Evolutionary conservation across 2,329 filamentous ascomycete species (phyloP), one percentile per base, ranked within the genome.

Genomic region (Ophiognomonia clavigignenti-juglandacearum): DNA sequence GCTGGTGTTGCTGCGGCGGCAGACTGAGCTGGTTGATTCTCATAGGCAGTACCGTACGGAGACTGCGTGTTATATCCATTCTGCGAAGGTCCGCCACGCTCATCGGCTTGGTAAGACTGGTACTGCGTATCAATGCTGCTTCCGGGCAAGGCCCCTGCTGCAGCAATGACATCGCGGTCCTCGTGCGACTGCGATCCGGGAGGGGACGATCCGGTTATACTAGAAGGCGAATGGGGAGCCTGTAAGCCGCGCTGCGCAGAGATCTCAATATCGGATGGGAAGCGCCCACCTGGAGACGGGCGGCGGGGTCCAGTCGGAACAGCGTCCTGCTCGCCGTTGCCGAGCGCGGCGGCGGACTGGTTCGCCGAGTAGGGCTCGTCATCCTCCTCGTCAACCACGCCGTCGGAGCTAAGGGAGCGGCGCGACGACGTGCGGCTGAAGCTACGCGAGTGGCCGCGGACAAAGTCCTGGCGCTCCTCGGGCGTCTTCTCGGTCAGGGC

Each of bases 261-360:
- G 65, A 95, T 79, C 72, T 90, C 83, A 59, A 97, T 74, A 74
- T 96, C 91, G 70, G 88, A 95, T 70, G 92, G 92, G 73, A 98
- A 98, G 68, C 91, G 83, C 75, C 92, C 92, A 83, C 91, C 92
- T 83, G 89, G 84, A 78, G 88, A 82, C 64, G 88, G 87, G 67
- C 90, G 83, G 67, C 78, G 78, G 59, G 78, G 73, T 45, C 65
- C 63, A 50, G 69, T 54, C 68, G 74, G 11, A 35, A 44, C n/a
- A n/a, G n/a, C n/a, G n/a, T n/a, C n/a, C n/a, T n/a, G 5, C 18
- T 36, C 19, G 8, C 26, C 52, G 71, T 69, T 57, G 67, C 70
- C 51, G 69, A 70, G 54, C 47, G 69, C 70, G 58, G 82, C 76
- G 32, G 82, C 78, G 27, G 83, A 82, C 59, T 66, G 64, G 48